Base-by-base conservation (phyloP, 1,284 basidiomycete genomes). In the Singerocomus inundabilis region DNA sequence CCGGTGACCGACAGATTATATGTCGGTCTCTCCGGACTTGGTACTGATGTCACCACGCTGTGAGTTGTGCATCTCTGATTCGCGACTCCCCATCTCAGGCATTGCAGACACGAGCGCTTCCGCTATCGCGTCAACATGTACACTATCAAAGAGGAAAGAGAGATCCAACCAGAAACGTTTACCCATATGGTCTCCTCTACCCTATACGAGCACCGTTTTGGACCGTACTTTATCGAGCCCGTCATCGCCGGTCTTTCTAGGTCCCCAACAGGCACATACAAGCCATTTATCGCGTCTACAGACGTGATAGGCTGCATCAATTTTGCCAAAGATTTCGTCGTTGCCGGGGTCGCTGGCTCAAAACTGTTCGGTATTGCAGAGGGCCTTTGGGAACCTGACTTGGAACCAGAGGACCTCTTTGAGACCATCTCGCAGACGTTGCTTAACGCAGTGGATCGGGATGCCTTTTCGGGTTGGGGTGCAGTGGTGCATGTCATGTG, bases 61-160 rank as follows among this genome's bases (percentile, higher is more conserved):
- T 93, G 64, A 67, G 88, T 53, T n/a, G n/a, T 38, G 10, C 36
- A n/a, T 24, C 12, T 37, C 35, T 47, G 40, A 46, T 47, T 18
- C 35, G n/a, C 38, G 33, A 36, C 36, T 16, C 49, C 32, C 36
- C 42, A 26, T 51, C 46, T 53, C 53, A 60, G 24, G 48, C 44
- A 41, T 42, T 46, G 15, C 57, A 94, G 92, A 58, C 86, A 84
- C 57, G 93, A 98, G 70, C 82, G 85, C 48, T 87, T 98, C 64
- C 85, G 97, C 49, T 97, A 91, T 74, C 82, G 95, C 54, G 88
- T 97, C 52, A 99, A 99, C 77, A 97, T 99, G 92, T 99, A 98
- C 76, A 91, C 92, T 43, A 98, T 99, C 82, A 99, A 99, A 75
- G 97, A 99, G 70, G 96, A 98, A 68, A 84, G 97, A 53, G 89